These are phyloP conservation scores for Solanum neorickii DNA, from an alignment of 257 asterid species.

Conservation along the genomic window DNA sequence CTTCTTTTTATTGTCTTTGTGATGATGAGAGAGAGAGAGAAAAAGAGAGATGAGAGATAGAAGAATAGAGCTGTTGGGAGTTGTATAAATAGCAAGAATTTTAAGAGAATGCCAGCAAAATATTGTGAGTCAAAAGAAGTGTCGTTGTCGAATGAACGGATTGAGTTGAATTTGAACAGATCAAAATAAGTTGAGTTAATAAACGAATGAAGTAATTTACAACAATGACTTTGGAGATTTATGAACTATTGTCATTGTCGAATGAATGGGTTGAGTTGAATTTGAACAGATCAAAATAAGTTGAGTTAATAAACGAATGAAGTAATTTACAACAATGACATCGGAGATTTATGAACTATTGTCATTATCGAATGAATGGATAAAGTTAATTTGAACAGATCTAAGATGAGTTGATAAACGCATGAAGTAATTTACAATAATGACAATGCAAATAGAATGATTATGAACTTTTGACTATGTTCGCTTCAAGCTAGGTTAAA, in stretches of 20 bases:
- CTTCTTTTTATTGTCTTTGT: neutral
- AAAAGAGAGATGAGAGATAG: neutral
- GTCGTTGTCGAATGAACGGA: neutral
- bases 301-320: too few relatives aligned
- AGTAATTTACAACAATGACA: too few relatives aligned
- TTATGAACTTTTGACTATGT: too few relatives aligned
- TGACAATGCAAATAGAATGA: neutral
- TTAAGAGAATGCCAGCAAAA: neutral
- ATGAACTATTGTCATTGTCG: too few relatives aligned
- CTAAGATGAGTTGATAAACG: neutral
- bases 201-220: accelerated
- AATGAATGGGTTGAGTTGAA: too few relatives aligned
- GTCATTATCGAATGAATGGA: neutral
- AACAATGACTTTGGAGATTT: neutral
- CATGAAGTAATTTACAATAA: too few relatives aligned
- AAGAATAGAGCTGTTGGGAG: neutral
- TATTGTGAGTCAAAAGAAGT: neutral
- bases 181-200: neutral
- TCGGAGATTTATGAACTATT: too few relatives aligned
- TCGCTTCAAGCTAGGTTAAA: neutral
- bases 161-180: neutral
- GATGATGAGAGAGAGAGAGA: neutral
- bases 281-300: too few relatives aligned
- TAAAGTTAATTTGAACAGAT: too few relatives aligned
- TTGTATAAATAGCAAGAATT: neutral